Conservation (phyloP, 495 filamentous ascomycete species). For the Aspergillus hancockii region DNA sequence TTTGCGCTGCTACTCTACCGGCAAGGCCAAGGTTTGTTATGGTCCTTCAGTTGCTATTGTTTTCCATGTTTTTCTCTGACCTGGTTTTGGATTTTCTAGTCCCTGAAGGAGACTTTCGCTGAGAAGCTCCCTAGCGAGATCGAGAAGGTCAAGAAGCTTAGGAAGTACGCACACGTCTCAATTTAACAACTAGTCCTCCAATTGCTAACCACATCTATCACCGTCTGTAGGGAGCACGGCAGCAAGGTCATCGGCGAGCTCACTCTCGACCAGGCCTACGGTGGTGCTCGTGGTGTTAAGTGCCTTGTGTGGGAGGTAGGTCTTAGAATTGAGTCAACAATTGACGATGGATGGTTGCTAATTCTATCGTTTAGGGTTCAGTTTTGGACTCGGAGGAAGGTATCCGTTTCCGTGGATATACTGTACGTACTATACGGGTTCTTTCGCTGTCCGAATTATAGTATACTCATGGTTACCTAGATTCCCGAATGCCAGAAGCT, state of each 20-base stretch:
- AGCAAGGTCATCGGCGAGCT: slow-evolving; percentile 95
- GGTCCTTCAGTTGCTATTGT: background rate
- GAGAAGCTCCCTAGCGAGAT: slow-evolving; percentile 92
- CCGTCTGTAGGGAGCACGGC: slow-evolving; percentile 74
- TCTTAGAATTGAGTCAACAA: slow-evolving; percentile 9
- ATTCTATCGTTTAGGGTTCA: slow-evolving; percentile 62
- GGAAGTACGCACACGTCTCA: slow-evolving; percentile 66
- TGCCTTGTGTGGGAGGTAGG: slow-evolving; percentile 91
- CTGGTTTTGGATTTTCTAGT: slow-evolving; percentile 49
- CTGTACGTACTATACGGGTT: slow-evolving; percentile 50
- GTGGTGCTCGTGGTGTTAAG: slow-evolving; percentile 98
- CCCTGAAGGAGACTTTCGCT: slow-evolving; percentile 97
- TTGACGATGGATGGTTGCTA: slow-evolving; percentile 2
- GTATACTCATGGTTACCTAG: slow-evolving; percentile 39
- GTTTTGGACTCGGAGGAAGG: slow-evolving; percentile 98
- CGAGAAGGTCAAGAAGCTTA: slow-evolving; percentile 97
- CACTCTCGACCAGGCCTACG: slow-evolving; percentile 98
- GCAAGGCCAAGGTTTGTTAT: slow-evolving; percentile 74
- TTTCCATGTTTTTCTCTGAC: background rate
- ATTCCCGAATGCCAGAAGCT: slow-evolving; percentile 98
- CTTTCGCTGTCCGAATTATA: background rate
- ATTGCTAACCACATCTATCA: slow-evolving; percentile 24
- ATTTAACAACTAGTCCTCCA: background rate
- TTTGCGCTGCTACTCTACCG: slow-evolving; percentile 81
- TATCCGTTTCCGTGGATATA: slow-evolving; percentile 98